Conservation (phyloP, 495 filamentous ascomycete genomes). For the Penicillium steckii region DNA sequence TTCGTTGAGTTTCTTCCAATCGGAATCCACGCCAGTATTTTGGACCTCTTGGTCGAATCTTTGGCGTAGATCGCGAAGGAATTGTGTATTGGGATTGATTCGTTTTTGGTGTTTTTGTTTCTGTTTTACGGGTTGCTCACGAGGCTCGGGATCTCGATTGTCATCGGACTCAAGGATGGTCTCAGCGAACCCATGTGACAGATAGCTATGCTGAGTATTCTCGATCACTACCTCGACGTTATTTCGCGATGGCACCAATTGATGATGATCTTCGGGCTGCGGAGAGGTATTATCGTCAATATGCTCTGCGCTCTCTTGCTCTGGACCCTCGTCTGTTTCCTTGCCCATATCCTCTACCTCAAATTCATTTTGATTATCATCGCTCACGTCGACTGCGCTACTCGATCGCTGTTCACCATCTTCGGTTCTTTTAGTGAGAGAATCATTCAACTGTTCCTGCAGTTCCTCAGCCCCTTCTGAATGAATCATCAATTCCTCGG, state of each 20-base stretch:
- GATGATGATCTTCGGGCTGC: background rate
- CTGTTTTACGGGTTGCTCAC: background rate
- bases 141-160: background rate
- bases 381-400: background rate
- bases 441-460: background rate
- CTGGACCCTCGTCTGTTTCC: background rate
- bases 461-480: background rate
- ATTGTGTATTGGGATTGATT: background rate
- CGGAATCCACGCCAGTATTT: background rate
- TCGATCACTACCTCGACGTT: background rate
- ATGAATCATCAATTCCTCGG: background rate
- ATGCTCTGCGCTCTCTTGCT: background rate
- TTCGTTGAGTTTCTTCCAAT: constrained; percentile 2
- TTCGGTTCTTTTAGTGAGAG: too few relatives aligned
- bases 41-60: constrained; percentile 7
- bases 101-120: background rate
- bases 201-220: background rate
- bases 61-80: background rate
- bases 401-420: background rate
- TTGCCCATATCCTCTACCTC: background rate
- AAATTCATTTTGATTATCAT: background rate
- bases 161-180: background rate
- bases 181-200: background rate
- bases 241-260: background rate
- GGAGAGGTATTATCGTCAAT: background rate